Evolutionary conservation across 2,329 filamentous ascomycete species (phyloP).

Genomic region (Aspergillus sp.): DNA sequence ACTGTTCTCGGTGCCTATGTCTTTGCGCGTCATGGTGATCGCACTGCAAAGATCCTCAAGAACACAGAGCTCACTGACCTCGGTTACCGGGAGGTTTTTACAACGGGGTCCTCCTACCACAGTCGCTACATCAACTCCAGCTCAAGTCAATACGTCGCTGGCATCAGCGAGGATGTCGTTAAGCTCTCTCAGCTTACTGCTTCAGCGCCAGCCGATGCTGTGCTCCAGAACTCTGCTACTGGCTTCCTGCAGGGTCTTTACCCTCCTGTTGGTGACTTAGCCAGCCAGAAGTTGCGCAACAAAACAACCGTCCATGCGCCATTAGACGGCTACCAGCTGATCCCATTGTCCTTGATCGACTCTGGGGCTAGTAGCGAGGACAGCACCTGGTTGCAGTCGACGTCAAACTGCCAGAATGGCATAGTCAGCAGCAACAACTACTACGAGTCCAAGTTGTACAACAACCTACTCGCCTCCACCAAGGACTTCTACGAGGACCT

Average conservation of each 20-base stretch:
- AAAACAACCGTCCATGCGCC: constrained; percentile 66
- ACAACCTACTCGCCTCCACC: constrained; percentile 48
- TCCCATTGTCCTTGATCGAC: constrained; percentile 66
- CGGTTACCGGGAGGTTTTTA: constrained; percentile 73
- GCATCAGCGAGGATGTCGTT: constrained; percentile 66
- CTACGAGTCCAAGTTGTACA: constrained; percentile 54
- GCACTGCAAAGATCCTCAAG: constrained; percentile 72
- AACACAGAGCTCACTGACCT: constrained; percentile 74
- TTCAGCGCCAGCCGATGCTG: constrained; percentile 70
- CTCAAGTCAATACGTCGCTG: constrained; percentile 61
- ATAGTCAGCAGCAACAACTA: constrained; percentile 60
- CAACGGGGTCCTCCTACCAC: constrained; percentile 73
- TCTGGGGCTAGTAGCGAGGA: constrained; percentile 61
- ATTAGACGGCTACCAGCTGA: constrained; percentile 78
- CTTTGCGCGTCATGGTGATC: constrained; percentile 87
- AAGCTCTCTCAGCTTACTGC: constrained; percentile 69
- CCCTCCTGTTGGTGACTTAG: constrained; percentile 65
- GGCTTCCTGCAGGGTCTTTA: constrained; percentile 86
- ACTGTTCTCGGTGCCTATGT: constrained; percentile 79
- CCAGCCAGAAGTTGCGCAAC: constrained; percentile 67
- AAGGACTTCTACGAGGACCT: constrained; percentile 55
- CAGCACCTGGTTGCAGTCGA: constrained; percentile 58
- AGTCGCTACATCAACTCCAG: constrained; percentile 67
- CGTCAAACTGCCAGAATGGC: constrained; percentile 56
- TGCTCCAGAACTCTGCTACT: constrained; percentile 76